Percentiles rank a stretch among this genome's conserved stretches.
phyloP scores from a whole-genome alignment of 31 red algal genomes.

The Odonthalia washingtoniensis region DNA sequence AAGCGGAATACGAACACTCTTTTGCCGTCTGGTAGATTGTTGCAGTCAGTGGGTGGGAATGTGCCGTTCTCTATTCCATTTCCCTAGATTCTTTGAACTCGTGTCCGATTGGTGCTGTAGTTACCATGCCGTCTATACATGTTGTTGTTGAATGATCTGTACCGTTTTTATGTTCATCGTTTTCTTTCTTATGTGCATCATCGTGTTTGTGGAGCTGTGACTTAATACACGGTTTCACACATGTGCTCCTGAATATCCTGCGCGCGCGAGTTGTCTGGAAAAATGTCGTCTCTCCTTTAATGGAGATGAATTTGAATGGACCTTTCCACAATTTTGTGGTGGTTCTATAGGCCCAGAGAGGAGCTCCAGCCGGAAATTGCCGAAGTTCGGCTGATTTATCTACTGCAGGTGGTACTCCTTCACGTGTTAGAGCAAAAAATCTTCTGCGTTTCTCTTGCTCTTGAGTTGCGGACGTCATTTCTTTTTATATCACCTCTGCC shows the following conservation, averaged over 20 bases:
- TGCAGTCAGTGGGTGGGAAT: not conserved
- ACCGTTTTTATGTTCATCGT: not conserved
- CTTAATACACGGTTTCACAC: not conserved
- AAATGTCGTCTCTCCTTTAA: not conserved
- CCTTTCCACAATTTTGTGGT: not conserved
- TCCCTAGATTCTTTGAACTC: not conserved
- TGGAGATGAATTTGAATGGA: not conserved
- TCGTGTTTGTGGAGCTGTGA: not conserved
- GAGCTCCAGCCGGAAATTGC: not conserved
- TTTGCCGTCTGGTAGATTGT: not conserved
- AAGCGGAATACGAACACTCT: not conserved
- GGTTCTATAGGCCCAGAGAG: not conserved
- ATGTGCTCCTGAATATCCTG: not conserved
- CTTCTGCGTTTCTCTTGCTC: too few relatives aligned
- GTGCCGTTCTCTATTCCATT: not conserved
- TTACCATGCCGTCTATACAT: not conserved
- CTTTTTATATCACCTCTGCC: too few relatives aligned
- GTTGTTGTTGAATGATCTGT: not conserved
- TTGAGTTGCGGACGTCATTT: too few relatives aligned
- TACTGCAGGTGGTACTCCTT: too few relatives aligned
- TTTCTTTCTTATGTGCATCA: not conserved
- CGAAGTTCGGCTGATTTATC: not conserved
- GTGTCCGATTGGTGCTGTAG: not conserved
- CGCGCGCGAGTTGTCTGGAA: not conserved
- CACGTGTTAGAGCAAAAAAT: too few relatives aligned